Percentiles rank a stretch among this genome's conserved stretches.
These are phyloP conservation scores for Myxozyma melibiosi DNA, from an alignment of 805 yeast species.

Conservation along the genomic window DNA sequence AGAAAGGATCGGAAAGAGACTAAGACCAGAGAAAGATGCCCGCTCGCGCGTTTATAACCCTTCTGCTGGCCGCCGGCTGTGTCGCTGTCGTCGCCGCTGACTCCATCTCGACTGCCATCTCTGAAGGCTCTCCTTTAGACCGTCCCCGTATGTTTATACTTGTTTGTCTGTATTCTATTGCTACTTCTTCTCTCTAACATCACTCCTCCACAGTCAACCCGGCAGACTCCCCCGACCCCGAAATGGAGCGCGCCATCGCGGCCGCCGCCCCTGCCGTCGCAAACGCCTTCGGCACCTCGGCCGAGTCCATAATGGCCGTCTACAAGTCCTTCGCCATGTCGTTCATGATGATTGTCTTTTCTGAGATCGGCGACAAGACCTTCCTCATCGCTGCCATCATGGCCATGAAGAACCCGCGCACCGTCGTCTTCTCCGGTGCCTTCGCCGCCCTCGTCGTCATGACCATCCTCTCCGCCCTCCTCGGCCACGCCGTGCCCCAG, in stretches of 20 bases:
- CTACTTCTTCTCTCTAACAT: background rate
- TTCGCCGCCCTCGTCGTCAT: constrained; percentile 81
- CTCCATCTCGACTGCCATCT: background rate
- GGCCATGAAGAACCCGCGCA: constrained; percentile 92
- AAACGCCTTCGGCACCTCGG: constrained; percentile 20
- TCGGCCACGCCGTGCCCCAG: constrained; percentile 89
- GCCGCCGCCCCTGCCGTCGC: constrained; percentile 28
- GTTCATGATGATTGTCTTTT: constrained; percentile 85
- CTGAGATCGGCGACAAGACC: constrained; percentile 97
- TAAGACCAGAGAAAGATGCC: too few relatives aligned
- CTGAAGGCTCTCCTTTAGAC: too few relatives aligned
- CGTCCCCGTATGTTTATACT: too few relatives aligned
- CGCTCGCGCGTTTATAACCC: too few relatives aligned
- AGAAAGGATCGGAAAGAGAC: too few relatives aligned
- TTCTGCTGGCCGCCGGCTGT: too few relatives aligned
- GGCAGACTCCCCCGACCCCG: constrained; percentile 4
- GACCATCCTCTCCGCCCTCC: constrained; percentile 87
- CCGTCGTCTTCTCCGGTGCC: constrained; percentile 85
- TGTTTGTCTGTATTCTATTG: background rate
- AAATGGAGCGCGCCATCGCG: constrained; percentile 27
- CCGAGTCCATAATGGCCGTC: constrained; percentile 13
- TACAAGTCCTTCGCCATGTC: constrained; percentile 63
- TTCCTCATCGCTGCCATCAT: constrained; percentile 94
- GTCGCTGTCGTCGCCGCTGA: background rate
- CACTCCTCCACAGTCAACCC: constrained; percentile 2